Conservation (phyloP, 2,329 filamentous ascomycete genomes). For the Epicoccum nigrum region DNA sequence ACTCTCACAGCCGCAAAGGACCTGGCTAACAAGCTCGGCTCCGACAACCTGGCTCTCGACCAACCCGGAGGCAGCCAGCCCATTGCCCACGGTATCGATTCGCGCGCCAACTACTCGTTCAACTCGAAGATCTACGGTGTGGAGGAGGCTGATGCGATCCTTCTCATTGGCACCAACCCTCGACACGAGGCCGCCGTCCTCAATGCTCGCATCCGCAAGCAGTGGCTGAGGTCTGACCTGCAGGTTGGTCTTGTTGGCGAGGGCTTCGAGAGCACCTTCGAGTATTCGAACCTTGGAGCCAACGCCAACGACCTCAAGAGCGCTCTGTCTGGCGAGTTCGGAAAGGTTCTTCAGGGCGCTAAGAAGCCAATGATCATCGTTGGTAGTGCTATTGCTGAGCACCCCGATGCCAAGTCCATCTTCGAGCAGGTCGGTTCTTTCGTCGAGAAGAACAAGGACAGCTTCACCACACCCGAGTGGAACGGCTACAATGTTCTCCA, state of each 20-base stretch:
- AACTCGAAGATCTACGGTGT: constrained; percentile 95
- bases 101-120: constrained; percentile 94
- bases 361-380: constrained; percentile 97
- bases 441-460: constrained; percentile 89
- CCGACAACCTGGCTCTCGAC: constrained; percentile 93
- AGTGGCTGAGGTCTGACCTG: constrained; percentile 94
- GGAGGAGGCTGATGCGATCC: constrained; percentile 89
- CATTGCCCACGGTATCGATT: constrained; percentile 88
- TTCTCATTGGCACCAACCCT: constrained; percentile 93
- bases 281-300: constrained; percentile 86
- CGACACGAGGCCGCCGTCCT: constrained; percentile 93
- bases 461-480: constrained; percentile 89
- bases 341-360: constrained; percentile 86
- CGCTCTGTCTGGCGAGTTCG: constrained; percentile 83
- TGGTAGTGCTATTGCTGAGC: constrained; percentile 89
- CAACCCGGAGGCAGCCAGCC: constrained; percentile 83
- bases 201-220: constrained; percentile 96
- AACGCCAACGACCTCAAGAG: constrained; percentile 82
- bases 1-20: constrained; percentile 97
- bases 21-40: constrained; percentile 92
- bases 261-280: constrained; percentile 91
- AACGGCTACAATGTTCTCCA: constrained; percentile 98
- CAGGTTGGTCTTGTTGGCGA: constrained; percentile 92
- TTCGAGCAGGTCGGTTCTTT: constrained; percentile 91
- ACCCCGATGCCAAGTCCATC: constrained; percentile 87